phyloP scores from a whole-genome alignment of 257 asterid genomes.

The Cruciata laevipes region DNA sequence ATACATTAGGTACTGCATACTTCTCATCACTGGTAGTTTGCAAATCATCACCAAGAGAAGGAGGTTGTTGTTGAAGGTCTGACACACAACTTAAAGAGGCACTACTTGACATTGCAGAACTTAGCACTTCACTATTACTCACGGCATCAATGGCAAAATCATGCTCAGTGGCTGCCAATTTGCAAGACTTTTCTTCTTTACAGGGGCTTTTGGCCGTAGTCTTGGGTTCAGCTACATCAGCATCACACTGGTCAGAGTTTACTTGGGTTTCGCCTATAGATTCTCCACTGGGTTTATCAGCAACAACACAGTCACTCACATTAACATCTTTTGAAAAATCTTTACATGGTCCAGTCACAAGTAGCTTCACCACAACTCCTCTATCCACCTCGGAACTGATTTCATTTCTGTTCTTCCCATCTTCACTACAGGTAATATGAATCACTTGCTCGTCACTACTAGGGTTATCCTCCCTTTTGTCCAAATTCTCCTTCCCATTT shows the following conservation, averaged over 20 bases:
- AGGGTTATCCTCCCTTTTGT: constrained; percentile 23
- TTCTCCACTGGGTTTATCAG: constrained; percentile 21
- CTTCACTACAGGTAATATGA: constrained; percentile 14
- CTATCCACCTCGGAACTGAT: constrained; percentile 21
- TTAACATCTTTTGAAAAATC: constrained; percentile 17
- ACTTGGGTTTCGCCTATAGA: constrained; percentile 25
- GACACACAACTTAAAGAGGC: constrained; percentile 19
- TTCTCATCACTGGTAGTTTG: constrained; percentile 25
- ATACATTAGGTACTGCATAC: constrained; percentile 22
- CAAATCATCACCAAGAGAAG: constrained; percentile 21
- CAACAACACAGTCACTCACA: constrained; percentile 14
- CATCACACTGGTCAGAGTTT: constrained; percentile 9
- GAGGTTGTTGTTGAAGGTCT: constrained; percentile 27
- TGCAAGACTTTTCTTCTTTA: constrained; percentile 18
- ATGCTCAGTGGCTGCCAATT: constrained; percentile 21
- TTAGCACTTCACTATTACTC: constrained; percentile 23
- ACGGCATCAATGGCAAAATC: constrained; percentile 21
- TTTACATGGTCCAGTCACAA: constrained; percentile 22
- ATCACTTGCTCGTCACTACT: constrained; percentile 19
- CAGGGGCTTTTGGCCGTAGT: constrained; percentile 21
- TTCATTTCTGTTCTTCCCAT: constrained; percentile 20
- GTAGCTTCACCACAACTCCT: constrained; percentile 28
- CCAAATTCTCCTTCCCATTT: constrained; percentile 20
- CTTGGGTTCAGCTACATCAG: constrained; percentile 24
- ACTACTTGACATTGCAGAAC: constrained; percentile 16